Evolutionary conservation across 2,329 filamentous ascomycete species (phyloP).

Genomic region (Venturiaceae sp.): DNA sequence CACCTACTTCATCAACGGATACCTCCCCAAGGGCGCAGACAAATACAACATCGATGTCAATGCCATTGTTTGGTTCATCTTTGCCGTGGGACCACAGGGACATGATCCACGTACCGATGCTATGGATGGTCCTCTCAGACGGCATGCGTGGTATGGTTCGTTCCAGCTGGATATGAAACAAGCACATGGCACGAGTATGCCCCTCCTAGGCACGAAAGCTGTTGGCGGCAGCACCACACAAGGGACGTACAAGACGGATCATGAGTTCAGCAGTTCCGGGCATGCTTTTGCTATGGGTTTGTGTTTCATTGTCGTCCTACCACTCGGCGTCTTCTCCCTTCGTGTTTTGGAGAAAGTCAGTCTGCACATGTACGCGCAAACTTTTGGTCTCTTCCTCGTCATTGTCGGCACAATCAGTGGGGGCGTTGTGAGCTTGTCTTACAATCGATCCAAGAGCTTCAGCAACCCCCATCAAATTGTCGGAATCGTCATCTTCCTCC

Average conservation of each 20-base stretch:
- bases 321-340: conserved; percentile 45
- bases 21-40: conserved; percentile 32
- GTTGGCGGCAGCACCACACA: conserved; percentile 7
- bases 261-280: conserved; percentile 16
- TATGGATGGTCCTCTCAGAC: conserved; percentile 35
- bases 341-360: conserved; percentile 41
- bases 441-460: conserved; percentile 27
- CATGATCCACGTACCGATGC: conserved; percentile 32
- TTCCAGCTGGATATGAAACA: conserved; percentile 46
- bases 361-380: conserved; percentile 47
- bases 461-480: conserved; percentile 13
- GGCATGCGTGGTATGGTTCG: conserved; percentile 43
- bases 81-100: conserved; percentile 43
- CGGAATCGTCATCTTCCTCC: conserved; percentile 12
- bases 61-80: conserved; percentile 41
- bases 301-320: conserved; percentile 45
- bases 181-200: conserved; percentile 25
- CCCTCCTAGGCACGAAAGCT: conserved; percentile 12
- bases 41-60: conserved; percentile 44
- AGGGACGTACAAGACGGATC: conserved; percentile 13
- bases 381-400: conserved; percentile 37
- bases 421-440: conserved; percentile 41
- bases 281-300: conserved; percentile 44
- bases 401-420: conserved; percentile 44
- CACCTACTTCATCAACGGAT: conserved; percentile 38